A percentile compares a stretch with the other conserved stretches of the same genome.
phyloP scores from a whole-genome alignment of 345 rosid species.

The Lepidium africanum region DNA sequence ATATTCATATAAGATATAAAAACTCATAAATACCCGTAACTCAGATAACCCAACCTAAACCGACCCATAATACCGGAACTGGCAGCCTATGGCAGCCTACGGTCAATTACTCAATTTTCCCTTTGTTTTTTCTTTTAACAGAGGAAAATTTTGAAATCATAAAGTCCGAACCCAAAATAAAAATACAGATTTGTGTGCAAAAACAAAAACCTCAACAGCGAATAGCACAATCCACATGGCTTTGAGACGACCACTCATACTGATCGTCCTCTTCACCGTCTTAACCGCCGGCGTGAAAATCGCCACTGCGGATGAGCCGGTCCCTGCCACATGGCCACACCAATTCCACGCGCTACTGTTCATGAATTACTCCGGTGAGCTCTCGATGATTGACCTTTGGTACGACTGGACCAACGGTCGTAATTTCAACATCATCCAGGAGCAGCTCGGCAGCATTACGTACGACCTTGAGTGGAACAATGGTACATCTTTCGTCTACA shows the following conservation, averaged over 20 bases:
- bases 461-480: constrained; percentile 67
- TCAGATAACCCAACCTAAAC: too few species aligned
- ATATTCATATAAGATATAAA: too few species aligned
- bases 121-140: too few species aligned
- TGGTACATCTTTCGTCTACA: constrained; percentile 49
- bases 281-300: not conserved
- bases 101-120: too few species aligned
- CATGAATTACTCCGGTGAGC: constrained; percentile 52
- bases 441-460: constrained; percentile 45
- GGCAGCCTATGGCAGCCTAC: too few species aligned
- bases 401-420: constrained; percentile 65
- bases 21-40: too few species aligned
- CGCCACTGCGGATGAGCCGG: constrained; percentile 28
- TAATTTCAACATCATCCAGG: constrained; percentile 61
- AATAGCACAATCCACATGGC: constrained; percentile 1
- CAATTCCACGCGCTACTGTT: constrained; percentile 54
- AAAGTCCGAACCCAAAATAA: too few species aligned
- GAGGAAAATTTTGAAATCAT: too few species aligned
- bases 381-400: constrained; percentile 57
- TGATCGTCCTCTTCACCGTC: not conserved
- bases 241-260: not conserved
- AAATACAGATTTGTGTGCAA: not conserved
- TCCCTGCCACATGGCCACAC: constrained; percentile 54
- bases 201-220: not conserved
- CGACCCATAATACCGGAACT: too few species aligned